phyloP scores from a whole-genome alignment of 257 asterid species.

The Solanum phureja region DNA sequence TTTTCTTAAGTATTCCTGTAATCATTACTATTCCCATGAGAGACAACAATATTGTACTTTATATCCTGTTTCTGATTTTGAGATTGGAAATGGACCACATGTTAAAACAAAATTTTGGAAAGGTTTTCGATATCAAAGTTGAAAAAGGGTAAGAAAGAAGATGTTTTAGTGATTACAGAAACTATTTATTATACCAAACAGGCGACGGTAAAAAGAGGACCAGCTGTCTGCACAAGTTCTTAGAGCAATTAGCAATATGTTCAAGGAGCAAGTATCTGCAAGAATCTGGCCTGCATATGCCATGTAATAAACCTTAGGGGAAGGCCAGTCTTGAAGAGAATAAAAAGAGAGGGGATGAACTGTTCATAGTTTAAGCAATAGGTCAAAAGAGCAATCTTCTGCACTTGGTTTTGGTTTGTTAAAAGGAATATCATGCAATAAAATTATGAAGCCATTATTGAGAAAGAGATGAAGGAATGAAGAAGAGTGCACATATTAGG shows the following conservation, averaged over 20 bases:
- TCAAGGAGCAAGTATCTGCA: background rate
- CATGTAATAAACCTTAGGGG: background rate
- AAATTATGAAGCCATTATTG: background rate
- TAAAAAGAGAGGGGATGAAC: background rate
- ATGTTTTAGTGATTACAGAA: background rate
- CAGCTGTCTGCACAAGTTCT: background rate
- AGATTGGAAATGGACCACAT: background rate
- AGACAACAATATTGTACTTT: background rate
- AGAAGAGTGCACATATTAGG: background rate
- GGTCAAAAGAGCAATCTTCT: background rate
- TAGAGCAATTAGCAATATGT: background rate
- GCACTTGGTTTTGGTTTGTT: background rate
- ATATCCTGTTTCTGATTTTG: background rate
- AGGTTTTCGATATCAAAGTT: background rate
- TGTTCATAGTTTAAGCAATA: background rate
- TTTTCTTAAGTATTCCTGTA: background rate
- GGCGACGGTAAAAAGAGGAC: background rate
- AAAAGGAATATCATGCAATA: background rate
- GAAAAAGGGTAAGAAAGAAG: background rate
- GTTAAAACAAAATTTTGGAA: background rate
- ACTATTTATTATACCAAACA: background rate
- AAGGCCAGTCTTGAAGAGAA: background rate
- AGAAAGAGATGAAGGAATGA: background rate
- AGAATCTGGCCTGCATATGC: background rate
- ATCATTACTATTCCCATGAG: background rate